Evolutionary conservation across 2,329 filamentous ascomycete species (phyloP), one percentile per base, ranked within the genome.

Genomic region (Colletotrichum sp.): DNA sequence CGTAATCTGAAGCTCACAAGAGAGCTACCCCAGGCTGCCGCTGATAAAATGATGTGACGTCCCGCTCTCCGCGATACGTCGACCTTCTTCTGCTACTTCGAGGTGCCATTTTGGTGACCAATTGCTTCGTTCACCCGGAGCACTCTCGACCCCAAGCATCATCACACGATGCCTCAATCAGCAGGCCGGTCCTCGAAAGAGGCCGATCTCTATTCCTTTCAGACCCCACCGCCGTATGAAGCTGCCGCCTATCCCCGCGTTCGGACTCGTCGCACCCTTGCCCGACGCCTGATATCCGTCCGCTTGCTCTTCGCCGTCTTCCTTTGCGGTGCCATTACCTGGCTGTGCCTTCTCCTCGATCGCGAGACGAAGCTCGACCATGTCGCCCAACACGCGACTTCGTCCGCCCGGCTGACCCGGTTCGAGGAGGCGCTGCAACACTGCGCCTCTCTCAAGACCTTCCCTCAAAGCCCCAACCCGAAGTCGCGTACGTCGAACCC

Each of bases 401-500:
- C 73, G 15, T 72, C 75, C 13, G 32, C 64, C n/a, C 73, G 39
- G n/a, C 59, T 72, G 62, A 55, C 32, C 25, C 59, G 66, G 29
- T 77, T 77, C 59, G 55, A 76, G 19, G 68, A 76, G 34, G 49
- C 76, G 57, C 49, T 77, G 11, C 69, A 66, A 34, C 73, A 77
- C 52, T 77, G 76, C 59, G 69, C 68, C 5, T 65, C 76, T 22
- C 76, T 76, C 30, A 52, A 69, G 19, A 72, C 68, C 34, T 72
- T 76, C 32, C 76, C 76, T 12, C 34, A 76, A 36, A 68, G 19
- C n/a, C 76, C 75, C 29, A 16, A 71, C 19, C 74, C 76, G 16
- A 39, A 67, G 29, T 34, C 61, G 16, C 76, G 49, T 22, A 77
- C 34, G 49, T 39, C 62, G 59, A 88, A 88, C 78, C 82, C 86